Base-by-base conservation (phyloP, 129 eudicot genomes). In the Glebionis coronaria region DNA sequence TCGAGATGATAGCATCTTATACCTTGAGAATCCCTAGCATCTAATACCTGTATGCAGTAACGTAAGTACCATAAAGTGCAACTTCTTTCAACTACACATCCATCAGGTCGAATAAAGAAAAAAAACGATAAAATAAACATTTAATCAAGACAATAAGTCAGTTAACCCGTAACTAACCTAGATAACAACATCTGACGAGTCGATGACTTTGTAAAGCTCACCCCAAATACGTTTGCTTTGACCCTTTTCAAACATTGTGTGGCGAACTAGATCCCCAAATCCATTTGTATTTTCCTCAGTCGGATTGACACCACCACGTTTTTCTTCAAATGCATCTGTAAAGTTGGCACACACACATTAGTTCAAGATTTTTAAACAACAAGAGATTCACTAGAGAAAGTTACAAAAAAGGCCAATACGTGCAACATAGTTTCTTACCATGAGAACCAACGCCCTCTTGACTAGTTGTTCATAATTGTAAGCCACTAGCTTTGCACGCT, bases 221-320 rank as follows among this genome's bases (percentile, higher is more conserved):
- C 99, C 95, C 99, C 99, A 94, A 62, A 94, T 89, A 52, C 97
- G 88, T 74, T 94, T 94, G 78, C 99, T 94, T 79, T 94, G 97
- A 72, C 99, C 97, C 73, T 94, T 94, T 57, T 89, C 99, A 76
- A 94, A 94, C 97, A 94, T 84, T 12, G 77, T 84, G 70, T 94
- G 99, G 58, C 99, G 82, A 70, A 94, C 99, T 25, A 90, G 79
- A 68, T 94, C 99, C 62, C 97, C 84, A 55, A 82, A 94, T 35
- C 99, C 99, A 89, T 94, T 97, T 62, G 69, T 90, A 54, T 67
- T 82, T 79, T 71, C 86, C 59, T 76, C 97, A 0, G 65, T 60
- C 0, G 85, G 72, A 61, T 82, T 76, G 65, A 49, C 61, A 50
- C 76, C 84, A n/a, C 84, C 93, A 72, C 80, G 53, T 75, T 89